Evolutionary conservation across 2,329 filamentous ascomycete species (phyloP), one percentile per base, ranked within the genome.

Genomic region (Fusarium protoensiforme): DNA sequence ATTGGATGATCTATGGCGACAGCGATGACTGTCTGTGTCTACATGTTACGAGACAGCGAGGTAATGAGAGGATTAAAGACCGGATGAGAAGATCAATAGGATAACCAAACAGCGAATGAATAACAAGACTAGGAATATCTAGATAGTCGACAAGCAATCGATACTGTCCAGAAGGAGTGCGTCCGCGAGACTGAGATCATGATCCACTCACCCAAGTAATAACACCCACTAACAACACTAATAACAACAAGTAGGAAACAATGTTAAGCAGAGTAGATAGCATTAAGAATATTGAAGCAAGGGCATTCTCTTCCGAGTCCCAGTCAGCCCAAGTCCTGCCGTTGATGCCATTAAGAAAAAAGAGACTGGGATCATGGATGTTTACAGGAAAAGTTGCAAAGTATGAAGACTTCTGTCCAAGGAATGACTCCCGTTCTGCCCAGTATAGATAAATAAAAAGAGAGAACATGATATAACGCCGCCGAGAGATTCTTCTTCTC

Each of bases 371-470:
- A 61, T 62, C 61, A 66, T 46, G 41, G 22, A 46, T 76, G 71
- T 77, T 74, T 67, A 76, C 66, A 71, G 29, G 43, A 29, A 61
- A 62, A 69, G 61, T 61, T 67, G 43, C 18, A 27, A 57, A 69
- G 72, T 64, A 71, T 65, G 75, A 66, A 57, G 67, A 69, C 63
- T 68, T 73, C 67, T 62, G 67, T 73, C 68, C 69, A 73, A 77
- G 57, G 70, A 76, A 71, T 48, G 69, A 76, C 70, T 75, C 76
- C 75, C 57, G 64, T 46, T 69, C 64, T 75, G 64, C 73, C 74
- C 67, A 76, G 24, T 62, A 64, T 57, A 66, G 41, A 48, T 51
- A 51, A 51, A 31, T 4, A 24, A 24, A 31, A 4, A 51, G 18
- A 51, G 46, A 51, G 7, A 57, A 46, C 46, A 64, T 43, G 48